Base-by-base conservation (phyloP, 257 asterid species). In the Catharanthus roseus region DNA sequence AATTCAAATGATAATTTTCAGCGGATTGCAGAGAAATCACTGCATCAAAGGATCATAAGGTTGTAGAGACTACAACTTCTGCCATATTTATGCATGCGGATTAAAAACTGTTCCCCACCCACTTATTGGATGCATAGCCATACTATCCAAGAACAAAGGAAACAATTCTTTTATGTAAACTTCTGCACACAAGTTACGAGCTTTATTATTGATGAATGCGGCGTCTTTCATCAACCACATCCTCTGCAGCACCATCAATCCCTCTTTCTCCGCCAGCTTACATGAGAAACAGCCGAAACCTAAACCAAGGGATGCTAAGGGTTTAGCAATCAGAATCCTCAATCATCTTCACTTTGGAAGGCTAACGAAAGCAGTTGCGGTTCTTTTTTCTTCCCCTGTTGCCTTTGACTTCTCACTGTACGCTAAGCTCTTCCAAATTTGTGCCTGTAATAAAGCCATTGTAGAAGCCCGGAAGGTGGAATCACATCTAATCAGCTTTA, bases 381-480 rank as follows among this genome's bases (percentile, higher is more conserved):
- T 88, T 21, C 87, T 87, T 55, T 91, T 89, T 71, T 64, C 88
- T 44, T 80, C 93, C 26, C 77, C 86, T 23, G 74, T 72, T 16
- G 79, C 91, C 38, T 69, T 91, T 33, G 86, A 85, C 38, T 79
- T 76, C 77, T 58, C 85, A 21, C 71, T 91, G 24, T 91, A 91
- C 83, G 84, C 85, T 4, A 68, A 80, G 55, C 97, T 91, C 79
- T 82, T 92, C 80, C 75, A 82, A 73, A 49, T 84, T 16, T 92
- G 96, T 74, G 87, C 84, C 21, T 70, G 83, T 23, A 75, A 65
- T 44, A 83, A 74, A 65, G 86, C 96, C 67, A 74, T 86, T n/a
- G 79, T 88, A 53, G 96, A 86, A 85, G 77, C 85, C 70, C 87
- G 96, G 62, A 88, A 85, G 57, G 84, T 90, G 0, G 95, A 90